phyloP scores from a whole-genome alignment of 495 filamentous ascomycete genomes.

The Acidiella bohemica region DNA sequence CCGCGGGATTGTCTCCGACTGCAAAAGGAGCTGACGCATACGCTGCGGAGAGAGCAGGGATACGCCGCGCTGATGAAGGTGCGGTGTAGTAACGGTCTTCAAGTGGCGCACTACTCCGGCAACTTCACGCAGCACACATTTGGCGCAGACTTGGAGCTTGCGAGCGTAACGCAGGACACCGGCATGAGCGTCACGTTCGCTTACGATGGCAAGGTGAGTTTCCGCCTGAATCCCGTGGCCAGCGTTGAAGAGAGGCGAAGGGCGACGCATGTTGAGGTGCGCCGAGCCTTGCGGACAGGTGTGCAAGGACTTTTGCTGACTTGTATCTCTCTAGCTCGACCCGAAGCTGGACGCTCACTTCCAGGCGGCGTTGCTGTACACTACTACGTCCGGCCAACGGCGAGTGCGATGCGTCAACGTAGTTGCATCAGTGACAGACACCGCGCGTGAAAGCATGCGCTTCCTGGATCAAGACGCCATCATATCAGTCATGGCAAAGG shows the following conservation, averaged over 20 bases:
- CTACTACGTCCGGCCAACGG: conserved; percentile 76
- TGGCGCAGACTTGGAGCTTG: conserved; percentile 90
- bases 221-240: conserved; percentile 10
- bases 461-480: conserved; percentile 93
- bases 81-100: conserved; percentile 88
- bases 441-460: conserved; percentile 69
- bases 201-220: conserved; percentile 69
- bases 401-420: conserved; percentile 87
- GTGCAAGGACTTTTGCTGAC: background rate
- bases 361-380: conserved; percentile 89
- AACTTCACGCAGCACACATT: conserved; percentile 94
- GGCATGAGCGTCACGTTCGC: conserved; percentile 83
- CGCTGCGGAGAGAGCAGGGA: conserved; percentile 81
- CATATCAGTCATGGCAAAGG: conserved; percentile 74
- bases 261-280: conserved; percentile 18
- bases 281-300: background rate
- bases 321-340: conserved; percentile 43
- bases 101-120: conserved; percentile 85
- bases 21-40: conserved; percentile 73
- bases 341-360: conserved; percentile 95
- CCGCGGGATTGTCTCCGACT: conserved; percentile 74
- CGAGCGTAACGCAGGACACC: conserved; percentile 84
- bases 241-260: conserved; percentile 7
- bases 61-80: conserved; percentile 99
- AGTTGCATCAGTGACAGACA: conserved; percentile 81